phyloP scores from a whole-genome alignment of 139 green algal genomes.

The Chlorella sp. region DNA sequence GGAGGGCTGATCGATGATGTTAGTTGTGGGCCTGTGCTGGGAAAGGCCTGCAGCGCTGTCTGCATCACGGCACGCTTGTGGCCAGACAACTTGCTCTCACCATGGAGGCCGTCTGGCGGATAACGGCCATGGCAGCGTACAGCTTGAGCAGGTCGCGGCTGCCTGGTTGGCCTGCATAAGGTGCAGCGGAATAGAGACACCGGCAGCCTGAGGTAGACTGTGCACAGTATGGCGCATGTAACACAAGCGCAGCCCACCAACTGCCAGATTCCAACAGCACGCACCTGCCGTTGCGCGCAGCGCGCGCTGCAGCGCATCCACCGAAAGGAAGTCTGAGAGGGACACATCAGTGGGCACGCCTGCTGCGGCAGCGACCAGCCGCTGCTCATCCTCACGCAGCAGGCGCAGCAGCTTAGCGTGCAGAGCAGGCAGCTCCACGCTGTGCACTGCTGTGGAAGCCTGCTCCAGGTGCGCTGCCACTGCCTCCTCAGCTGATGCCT shows the following conservation, averaged over 20 bases:
- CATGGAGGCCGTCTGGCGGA: conserved; percentile 48
- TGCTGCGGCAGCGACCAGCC: background rate
- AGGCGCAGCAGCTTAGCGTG: conserved; percentile 39
- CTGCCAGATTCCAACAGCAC: too few species aligned
- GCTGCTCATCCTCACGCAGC: conserved; percentile 30
- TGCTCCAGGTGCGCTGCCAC: background rate
- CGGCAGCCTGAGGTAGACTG: too few species aligned
- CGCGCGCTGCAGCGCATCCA: conserved; percentile 17
- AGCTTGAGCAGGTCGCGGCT: conserved; percentile 31
- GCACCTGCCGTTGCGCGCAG: conserved; percentile 35
- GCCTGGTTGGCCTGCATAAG: background rate
- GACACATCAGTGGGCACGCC: conserved; percentile 15
- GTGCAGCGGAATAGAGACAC: too few species aligned
- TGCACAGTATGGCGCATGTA: too few species aligned
- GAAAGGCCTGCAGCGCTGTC: too few species aligned
- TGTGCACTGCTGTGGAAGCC: background rate
- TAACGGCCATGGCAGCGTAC: conserved; percentile 42
- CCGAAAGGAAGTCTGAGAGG: conserved; percentile 7
- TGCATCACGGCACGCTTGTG: too few species aligned
- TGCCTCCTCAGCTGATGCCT: background rate
- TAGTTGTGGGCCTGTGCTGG: too few species aligned
- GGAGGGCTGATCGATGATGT: too few species aligned
- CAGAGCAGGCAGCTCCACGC: conserved; percentile 38
- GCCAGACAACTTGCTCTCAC: too few species aligned
- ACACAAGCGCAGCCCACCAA: too few species aligned